A percentile compares a stretch with the other conserved stretches of the same genome.
Conservation (phyloP, 2,329 filamentous ascomycete genomes). For the Fusarium zealandicum region DNA sequence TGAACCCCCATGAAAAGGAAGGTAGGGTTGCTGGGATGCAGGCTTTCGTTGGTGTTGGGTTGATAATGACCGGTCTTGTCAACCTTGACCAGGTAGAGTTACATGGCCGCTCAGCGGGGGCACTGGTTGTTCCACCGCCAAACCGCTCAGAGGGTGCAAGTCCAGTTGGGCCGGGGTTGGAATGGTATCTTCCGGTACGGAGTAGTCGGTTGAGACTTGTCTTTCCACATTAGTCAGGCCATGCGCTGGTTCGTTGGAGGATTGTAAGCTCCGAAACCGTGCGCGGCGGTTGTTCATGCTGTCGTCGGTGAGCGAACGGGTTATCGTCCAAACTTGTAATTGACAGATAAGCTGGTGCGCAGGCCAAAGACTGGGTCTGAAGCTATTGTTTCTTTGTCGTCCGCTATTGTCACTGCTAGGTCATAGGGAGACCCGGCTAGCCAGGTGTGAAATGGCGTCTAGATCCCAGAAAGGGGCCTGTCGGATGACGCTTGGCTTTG, state of each 20-base stretch:
- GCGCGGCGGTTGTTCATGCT: conserved; percentile 1
- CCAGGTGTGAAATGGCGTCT: conserved; percentile 29
- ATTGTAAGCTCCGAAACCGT: background rate
- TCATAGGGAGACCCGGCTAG: conserved; percentile 19
- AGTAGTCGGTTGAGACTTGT: conserved; percentile 11
- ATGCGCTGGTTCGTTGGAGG: background rate
- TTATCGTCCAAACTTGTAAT: conserved; percentile 4
- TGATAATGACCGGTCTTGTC: background rate
- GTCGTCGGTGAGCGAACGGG: conserved; percentile 16
- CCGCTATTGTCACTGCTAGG: conserved; percentile 18
- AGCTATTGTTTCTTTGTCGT: conserved; percentile 33
- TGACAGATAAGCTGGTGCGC: conserved; percentile 4
- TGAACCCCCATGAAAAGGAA: background rate
- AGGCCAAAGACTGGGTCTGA: conserved; percentile 24
- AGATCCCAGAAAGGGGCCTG: conserved; percentile 40
- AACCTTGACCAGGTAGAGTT: conserved; percentile 9
- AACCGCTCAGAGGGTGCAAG: conserved; percentile 5
- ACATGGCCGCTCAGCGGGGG: conserved; percentile 26
- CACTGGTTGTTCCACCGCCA: conserved; percentile 29
- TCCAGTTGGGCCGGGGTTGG: background rate
- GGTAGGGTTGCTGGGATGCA: background rate
- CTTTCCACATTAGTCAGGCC: conserved; percentile 1
- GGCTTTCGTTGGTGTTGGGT: background rate
- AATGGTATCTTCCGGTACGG: conserved; percentile 20
- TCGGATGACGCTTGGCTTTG: conserved; percentile 34